A percentile compares a stretch with the other conserved stretches of the same genome.
These are phyloP conservation scores for Avena insularis DNA, from an alignment of 176 grass and related monocot genomes.

Conservation along the genomic window DNA sequence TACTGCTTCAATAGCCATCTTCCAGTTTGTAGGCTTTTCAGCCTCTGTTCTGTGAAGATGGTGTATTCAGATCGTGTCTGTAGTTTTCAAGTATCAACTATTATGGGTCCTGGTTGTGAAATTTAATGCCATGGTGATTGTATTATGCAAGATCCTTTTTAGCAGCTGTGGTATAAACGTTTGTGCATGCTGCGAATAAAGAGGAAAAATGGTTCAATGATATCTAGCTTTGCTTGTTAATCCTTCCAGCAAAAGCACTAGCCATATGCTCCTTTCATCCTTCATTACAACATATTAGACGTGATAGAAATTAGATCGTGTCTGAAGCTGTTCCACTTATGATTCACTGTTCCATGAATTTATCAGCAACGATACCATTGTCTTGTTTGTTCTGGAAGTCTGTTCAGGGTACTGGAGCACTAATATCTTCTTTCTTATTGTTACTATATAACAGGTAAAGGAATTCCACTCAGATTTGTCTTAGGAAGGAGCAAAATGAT, in stretches of 20 bases:
- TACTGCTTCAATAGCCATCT: slow-evolving; percentile 10
- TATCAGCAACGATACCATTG: slow-evolving; percentile 13
- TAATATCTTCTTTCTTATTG: slow-evolving; percentile 45
- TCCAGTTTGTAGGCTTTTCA: not conserved
- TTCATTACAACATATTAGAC: not conserved
- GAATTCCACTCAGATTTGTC: slow-evolving; percentile 79
- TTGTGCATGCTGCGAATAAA: not conserved
- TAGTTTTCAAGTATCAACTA: not conserved
- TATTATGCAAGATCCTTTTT: not conserved
- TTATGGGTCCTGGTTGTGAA: not conserved
- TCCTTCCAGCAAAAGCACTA: not conserved
- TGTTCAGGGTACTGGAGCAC: not conserved
- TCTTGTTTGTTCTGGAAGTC: slow-evolving; percentile 25
- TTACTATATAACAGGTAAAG: slow-evolving; percentile 70
- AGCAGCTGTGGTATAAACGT: not conserved
- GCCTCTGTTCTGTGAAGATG: slow-evolving; percentile 1
- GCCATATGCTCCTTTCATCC: slow-evolving; percentile 3
- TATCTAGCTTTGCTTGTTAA: slow-evolving; percentile 1
- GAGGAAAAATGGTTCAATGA: not conserved
- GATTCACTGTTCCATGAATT: not conserved
- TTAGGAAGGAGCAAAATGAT: slow-evolving; percentile 98
- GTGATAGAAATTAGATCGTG: not conserved
- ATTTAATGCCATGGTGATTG: slow-evolving; percentile 14
- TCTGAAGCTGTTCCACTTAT: not conserved
- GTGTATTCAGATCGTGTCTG: not conserved